phyloP scores from a whole-genome alignment of 495 filamentous ascomycete species.

The Ascobolus immersus region DNA sequence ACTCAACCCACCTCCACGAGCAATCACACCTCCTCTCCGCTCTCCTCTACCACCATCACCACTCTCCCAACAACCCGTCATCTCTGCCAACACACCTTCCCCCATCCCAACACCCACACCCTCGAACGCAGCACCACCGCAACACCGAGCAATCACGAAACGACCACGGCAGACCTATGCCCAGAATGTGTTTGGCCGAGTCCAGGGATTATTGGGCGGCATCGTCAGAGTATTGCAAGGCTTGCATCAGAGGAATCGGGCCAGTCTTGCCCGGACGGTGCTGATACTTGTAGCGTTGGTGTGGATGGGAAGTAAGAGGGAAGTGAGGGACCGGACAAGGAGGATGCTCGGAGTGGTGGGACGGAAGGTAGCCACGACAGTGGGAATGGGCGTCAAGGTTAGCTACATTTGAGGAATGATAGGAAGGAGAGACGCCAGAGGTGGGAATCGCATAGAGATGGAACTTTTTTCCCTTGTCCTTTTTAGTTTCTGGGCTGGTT shows the following conservation, averaged over 20 bases:
- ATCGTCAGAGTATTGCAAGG: slow-evolving; percentile 39
- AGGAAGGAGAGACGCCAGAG: not conserved
- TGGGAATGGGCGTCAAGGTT: slow-evolving; percentile 94
- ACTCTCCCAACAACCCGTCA: not conserved
- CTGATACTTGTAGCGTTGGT: slow-evolving; percentile 64
- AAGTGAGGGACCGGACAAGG: slow-evolving; percentile 47
- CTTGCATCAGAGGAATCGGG: slow-evolving; percentile 26
- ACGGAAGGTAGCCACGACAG: slow-evolving; percentile 61
- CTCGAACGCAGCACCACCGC: slow-evolving; percentile 7
- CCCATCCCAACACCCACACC: not conserved
- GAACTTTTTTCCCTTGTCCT: not conserved
- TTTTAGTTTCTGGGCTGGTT: not conserved
- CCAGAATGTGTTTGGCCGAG: slow-evolving; percentile 11
- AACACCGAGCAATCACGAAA: not conserved
- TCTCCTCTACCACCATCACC: not conserved
- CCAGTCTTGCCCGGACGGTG: slow-evolving; percentile 27
- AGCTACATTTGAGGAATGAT: slow-evolving; percentile 46
- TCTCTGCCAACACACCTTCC: not conserved
- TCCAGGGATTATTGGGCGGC: slow-evolving; percentile 27
- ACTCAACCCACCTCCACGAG: too few species aligned
- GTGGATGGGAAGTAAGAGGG: slow-evolving; percentile 45
- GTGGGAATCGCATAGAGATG: not conserved
- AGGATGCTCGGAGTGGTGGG: slow-evolving; percentile 42
- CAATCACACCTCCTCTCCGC: not conserved
- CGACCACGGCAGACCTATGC: not conserved